These are phyloP conservation scores for Aegilops umbellulata DNA, from an alignment of 176 grass and related monocot species.

Conservation along the genomic window DNA sequence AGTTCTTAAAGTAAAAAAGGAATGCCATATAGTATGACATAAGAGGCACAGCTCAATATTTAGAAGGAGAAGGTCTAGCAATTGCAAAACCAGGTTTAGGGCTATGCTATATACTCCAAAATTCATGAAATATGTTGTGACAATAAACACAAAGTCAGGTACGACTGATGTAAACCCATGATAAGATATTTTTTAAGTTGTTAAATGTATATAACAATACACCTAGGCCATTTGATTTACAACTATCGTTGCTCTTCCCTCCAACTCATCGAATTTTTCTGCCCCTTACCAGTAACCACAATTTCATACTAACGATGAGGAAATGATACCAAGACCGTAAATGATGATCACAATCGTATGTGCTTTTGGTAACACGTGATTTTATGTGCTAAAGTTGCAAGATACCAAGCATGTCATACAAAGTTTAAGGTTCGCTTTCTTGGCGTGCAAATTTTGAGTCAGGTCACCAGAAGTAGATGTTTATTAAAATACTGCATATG, in stretches of 20 bases:
- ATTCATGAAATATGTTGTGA: neutral
- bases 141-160: neutral
- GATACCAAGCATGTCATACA: neutral
- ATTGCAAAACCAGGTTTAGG: neutral
- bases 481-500: neutral
- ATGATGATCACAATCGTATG: neutral
- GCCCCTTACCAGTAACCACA: neutral
- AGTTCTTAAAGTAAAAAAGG: constrained; percentile 14
- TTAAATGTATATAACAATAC: neutral
- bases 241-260: neutral
- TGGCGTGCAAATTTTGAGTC: neutral
- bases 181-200: neutral
- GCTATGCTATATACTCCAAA: neutral
- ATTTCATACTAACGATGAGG: neutral
- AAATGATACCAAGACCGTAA: neutral
- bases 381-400: constrained; percentile 16
- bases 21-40: neutral
- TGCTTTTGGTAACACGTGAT: neutral
- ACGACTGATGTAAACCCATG: neutral
- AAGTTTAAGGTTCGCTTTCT: constrained; percentile 3
- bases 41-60: neutral
- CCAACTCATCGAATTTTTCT: neutral
- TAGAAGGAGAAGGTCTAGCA: neutral
- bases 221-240: neutral
- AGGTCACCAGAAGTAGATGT: neutral